A percentile compares a stretch with the other conserved stretches of the same genome.
These are phyloP conservation scores for Reutealis trisperma DNA, from an alignment of 345 rosid species.

Conservation along the genomic window DNA sequence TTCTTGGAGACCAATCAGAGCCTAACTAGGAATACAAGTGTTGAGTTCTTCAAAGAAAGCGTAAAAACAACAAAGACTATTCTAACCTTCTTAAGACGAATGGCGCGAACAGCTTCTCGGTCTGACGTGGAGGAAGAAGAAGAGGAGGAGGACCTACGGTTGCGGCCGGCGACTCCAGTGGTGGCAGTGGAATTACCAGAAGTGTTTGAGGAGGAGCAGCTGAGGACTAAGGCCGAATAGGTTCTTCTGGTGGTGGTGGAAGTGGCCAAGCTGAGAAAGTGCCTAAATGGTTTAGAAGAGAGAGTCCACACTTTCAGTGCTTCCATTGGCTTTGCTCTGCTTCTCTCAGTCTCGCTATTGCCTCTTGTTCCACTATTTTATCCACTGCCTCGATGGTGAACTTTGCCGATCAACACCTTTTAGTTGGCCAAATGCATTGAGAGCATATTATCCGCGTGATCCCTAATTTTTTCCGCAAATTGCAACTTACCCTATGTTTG, in stretches of 20 bases:
- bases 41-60: not conserved
- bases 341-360: too few species aligned
- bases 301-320: constrained; percentile 65
- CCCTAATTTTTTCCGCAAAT: too few species aligned
- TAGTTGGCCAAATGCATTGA: too few species aligned
- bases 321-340: constrained; percentile 50
- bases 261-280: constrained; percentile 46
- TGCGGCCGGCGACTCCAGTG: constrained; percentile 41
- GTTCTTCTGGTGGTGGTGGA: constrained; percentile 18
- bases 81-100: constrained; percentile 77
- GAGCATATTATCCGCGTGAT: too few species aligned
- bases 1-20: not conserved
- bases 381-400: too few species aligned
- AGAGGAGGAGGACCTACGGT: constrained; percentile 54
- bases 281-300: constrained; percentile 62
- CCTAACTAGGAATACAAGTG: not conserved
- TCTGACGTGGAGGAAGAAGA: constrained; percentile 70
- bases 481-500: too few species aligned
- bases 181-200: constrained; percentile 28
- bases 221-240: constrained; percentile 33
- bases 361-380: too few species aligned
- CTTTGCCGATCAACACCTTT: too few species aligned
- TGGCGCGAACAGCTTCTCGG: constrained; percentile 85
- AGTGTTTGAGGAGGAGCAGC: constrained; percentile 41
- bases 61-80: not conserved